These are phyloP conservation scores for Phytophthora tubulina DNA, from an alignment of 352 stramenopile genomes.

Conservation along the genomic window DNA sequence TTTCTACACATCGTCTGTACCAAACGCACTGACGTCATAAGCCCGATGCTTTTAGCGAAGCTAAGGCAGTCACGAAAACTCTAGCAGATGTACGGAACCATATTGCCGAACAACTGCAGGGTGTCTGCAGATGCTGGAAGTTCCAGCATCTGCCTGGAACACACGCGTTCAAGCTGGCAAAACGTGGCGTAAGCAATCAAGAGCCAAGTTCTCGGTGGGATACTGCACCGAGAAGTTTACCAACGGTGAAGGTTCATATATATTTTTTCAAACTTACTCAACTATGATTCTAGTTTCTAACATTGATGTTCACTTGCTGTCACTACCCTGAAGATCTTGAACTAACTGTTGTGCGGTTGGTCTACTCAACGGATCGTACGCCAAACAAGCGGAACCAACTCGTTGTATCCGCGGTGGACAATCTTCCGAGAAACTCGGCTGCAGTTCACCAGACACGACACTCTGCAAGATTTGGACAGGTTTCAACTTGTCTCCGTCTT, in stretches of 20 bases:
- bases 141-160: too few relatives aligned
- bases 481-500: slow-evolving; percentile 23
- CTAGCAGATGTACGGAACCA: slow-evolving; percentile 10
- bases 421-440: slow-evolving; percentile 47
- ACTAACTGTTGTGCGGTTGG: slow-evolving; percentile 20
- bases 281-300: neutral
- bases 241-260: neutral
- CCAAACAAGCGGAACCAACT: slow-evolving; percentile 36
- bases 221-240: neutral
- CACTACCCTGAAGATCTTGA: slow-evolving; percentile 3
- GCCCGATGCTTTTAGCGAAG: neutral
- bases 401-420: slow-evolving; percentile 49
- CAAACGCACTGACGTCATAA: neutral
- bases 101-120: slow-evolving; percentile 1
- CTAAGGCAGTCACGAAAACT: neutral
- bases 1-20: neutral
- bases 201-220: neutral
- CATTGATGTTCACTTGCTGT: neutral
- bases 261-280: neutral
- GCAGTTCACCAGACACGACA: slow-evolving; percentile 51
- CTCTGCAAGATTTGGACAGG: slow-evolving; percentile 54
- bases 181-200: neutral
- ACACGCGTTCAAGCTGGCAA: too few relatives aligned
- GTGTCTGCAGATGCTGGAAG: neutral
- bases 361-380: slow-evolving; percentile 10